phyloP scores from a whole-genome alignment of 768 basidiomycete species.

The Jaapia argillacea region DNA sequence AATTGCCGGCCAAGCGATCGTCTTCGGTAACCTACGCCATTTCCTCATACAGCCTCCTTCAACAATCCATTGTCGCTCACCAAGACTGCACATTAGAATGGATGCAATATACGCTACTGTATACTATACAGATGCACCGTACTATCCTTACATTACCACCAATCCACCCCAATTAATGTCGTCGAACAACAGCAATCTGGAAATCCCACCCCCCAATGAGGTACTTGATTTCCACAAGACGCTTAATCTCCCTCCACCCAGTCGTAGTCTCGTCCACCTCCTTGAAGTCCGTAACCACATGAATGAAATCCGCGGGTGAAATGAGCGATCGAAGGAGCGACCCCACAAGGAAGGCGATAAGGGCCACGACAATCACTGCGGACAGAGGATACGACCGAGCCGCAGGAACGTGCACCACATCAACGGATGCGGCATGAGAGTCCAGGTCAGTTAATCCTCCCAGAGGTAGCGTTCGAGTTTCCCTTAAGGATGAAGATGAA shows the following conservation, averaged over 20 bases:
- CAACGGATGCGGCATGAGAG: slow-evolving; percentile 4
- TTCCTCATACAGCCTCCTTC: too few species aligned
- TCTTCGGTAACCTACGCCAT: too few species aligned
- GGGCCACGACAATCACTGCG: slow-evolving; percentile 63
- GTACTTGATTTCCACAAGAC: slow-evolving; percentile 76
- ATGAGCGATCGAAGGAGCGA: slow-evolving; percentile 83
- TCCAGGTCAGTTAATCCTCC: too few species aligned
- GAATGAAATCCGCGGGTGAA: slow-evolving; percentile 85
- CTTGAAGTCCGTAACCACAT: slow-evolving; percentile 52
- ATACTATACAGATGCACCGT: background rate
- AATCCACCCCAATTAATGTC: slow-evolving; percentile 32
- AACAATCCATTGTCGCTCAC: too few species aligned
- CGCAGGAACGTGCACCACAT: slow-evolving; percentile 4
- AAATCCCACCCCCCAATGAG: slow-evolving; percentile 82
- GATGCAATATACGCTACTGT: background rate
- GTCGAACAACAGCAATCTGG: slow-evolving; percentile 73
- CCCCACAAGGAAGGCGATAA: slow-evolving; percentile 88
- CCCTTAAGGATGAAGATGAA: too few species aligned
- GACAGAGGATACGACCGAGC: slow-evolving; percentile 29
- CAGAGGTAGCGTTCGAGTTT: too few species aligned
- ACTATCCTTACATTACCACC: background rate
- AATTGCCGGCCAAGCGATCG: too few species aligned
- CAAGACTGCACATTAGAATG: background rate
- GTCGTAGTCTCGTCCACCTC: slow-evolving; percentile 36
- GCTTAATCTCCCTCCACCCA: slow-evolving; percentile 80